Evolutionary conservation across 1,139 yeast genomes (phyloP).

Genomic region (Diutina siamensis): DNA sequence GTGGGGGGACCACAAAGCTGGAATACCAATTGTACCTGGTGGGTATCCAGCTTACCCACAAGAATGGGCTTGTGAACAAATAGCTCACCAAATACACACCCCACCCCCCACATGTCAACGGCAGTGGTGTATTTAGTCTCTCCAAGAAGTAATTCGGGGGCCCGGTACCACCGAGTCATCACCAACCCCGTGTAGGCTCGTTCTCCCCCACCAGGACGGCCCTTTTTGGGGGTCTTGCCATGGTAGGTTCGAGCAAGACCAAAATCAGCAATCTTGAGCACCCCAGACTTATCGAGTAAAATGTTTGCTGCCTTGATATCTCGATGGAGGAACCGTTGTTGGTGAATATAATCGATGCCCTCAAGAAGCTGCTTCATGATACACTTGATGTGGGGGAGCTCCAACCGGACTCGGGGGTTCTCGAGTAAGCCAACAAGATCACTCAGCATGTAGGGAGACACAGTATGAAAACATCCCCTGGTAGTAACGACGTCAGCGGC

Average conservation of each 20-base stretch:
- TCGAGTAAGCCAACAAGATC: slow-evolving; percentile 90
- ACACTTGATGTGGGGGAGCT: slow-evolving; percentile 67
- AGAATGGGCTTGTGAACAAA: slow-evolving; percentile 74
- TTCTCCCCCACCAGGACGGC: slow-evolving; percentile 45
- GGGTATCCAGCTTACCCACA: slow-evolving; percentile 79
- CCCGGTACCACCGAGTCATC: slow-evolving; percentile 95
- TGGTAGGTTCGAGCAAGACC: slow-evolving; percentile 58
- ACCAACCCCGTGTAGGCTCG: slow-evolving; percentile 79
- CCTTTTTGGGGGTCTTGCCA: slow-evolving; percentile 53
- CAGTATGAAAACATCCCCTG: slow-evolving; percentile 64
- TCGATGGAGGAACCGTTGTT: slow-evolving; percentile 61
- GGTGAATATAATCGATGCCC: slow-evolving; percentile 80
- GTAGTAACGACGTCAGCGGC: slow-evolving; percentile 25
- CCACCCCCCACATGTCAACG: slow-evolving; percentile 94
- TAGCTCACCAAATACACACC: slow-evolving; percentile 91
- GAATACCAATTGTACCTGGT: slow-evolving; percentile 79
- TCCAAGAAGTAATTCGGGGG: slow-evolving; percentile 85
- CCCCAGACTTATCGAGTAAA: neutral
- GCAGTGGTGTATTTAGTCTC: slow-evolving; percentile 84
- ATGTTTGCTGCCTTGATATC: slow-evolving; percentile 43
- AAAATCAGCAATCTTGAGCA: slow-evolving; percentile 5
- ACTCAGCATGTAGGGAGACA: slow-evolving; percentile 86
- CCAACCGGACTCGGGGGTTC: slow-evolving; percentile 58
- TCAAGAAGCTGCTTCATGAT: slow-evolving; percentile 65
- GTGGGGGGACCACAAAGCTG: slow-evolving; percentile 75